Percentiles rank a stretch among this genome's conserved stretches.
These are phyloP conservation scores for Cercospora janseana DNA, from an alignment of 2,329 filamentous ascomycete genomes.

Conservation along the genomic window DNA sequence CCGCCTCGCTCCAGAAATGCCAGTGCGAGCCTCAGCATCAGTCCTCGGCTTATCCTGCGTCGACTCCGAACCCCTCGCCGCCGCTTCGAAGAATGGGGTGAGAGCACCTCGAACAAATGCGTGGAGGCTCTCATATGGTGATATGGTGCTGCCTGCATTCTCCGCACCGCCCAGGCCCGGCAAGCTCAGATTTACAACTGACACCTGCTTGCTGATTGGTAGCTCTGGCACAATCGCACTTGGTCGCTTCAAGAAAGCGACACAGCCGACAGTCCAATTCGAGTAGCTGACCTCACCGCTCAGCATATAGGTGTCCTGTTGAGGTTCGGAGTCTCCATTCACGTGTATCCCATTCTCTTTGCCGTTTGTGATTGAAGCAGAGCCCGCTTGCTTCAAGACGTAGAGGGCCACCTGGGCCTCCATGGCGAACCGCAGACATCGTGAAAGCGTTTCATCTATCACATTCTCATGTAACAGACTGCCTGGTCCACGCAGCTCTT, in stretches of 20 bases:
- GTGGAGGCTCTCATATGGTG: constrained; percentile 89
- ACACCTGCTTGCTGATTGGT: constrained; percentile 82
- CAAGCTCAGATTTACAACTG: constrained; percentile 88
- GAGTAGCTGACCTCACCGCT: constrained; percentile 78
- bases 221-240: constrained; percentile 79
- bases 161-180: constrained; percentile 62
- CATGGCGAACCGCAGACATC: constrained; percentile 83
- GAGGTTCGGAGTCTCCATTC: constrained; percentile 27
- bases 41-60: constrained; percentile 66
- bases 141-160: constrained; percentile 56
- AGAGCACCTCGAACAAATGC: constrained; percentile 87
- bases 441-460: constrained; percentile 75
- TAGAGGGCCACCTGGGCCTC: constrained; percentile 88
- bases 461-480: constrained; percentile 75
- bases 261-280: constrained; percentile 75
- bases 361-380: constrained; percentile 31
- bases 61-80: constrained; percentile 76
- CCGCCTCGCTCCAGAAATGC: constrained; percentile 96
- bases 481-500: constrained; percentile 75
- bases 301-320: constrained; percentile 70
- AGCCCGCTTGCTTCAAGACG: constrained; percentile 73
- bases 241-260: constrained; percentile 86
- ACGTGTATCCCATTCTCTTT: constrained; percentile 50
- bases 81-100: constrained; percentile 95
- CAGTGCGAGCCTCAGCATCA: constrained; percentile 87